Evolutionary conservation across 2,329 filamentous ascomycete genomes (phyloP), one percentile per base, ranked within the genome.

Genomic region (Gyromitra esculenta): DNA sequence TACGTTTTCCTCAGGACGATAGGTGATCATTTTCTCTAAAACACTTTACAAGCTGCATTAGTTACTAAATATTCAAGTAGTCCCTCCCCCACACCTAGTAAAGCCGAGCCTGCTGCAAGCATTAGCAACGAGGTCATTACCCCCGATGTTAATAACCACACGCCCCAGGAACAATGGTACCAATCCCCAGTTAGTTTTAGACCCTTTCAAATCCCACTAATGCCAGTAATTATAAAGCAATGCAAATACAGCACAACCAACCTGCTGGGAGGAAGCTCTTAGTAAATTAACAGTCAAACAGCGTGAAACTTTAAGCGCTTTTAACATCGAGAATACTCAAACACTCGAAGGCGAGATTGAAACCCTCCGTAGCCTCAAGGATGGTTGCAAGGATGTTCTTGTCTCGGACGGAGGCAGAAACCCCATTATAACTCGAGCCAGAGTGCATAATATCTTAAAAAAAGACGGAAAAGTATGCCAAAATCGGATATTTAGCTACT

Each of bases 401-500:
- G 18, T n/a, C 13, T 8, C 18, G 2, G 37, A 48, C 5, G 15
- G 5, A 11, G 5, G 5, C 18, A 13, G 11, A 11, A 56, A 43
- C 1, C 11, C 18, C 18, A 31, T 57, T 21, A n/a, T 67, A 21
- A 67, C 64, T 9, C 50, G 64, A 35, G 50, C 18, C 2, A 43
- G 64, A 11, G n/a, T 67, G 2, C 37, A 67, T 13, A 45, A 11
- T 2, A 56, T 67, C 2, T 31, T 67, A 7, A 67, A 67, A 67
- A 11, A 67, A 67, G 21, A 57, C 57, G 50, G 48, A 67, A 15
- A 57, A 67, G 50, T 67, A 56, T 5, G 64, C 37, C 18, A 18
- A 25, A 5, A 67, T 57, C 11, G 64, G 52, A 5, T 50, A 67
- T 13, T 57, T 75, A 5, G 50, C 56, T 6, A 52, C 68, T 11